Evolutionary conservation across 768 basidiomycete species (phyloP).

Genomic region (Mycena rosella): DNA sequence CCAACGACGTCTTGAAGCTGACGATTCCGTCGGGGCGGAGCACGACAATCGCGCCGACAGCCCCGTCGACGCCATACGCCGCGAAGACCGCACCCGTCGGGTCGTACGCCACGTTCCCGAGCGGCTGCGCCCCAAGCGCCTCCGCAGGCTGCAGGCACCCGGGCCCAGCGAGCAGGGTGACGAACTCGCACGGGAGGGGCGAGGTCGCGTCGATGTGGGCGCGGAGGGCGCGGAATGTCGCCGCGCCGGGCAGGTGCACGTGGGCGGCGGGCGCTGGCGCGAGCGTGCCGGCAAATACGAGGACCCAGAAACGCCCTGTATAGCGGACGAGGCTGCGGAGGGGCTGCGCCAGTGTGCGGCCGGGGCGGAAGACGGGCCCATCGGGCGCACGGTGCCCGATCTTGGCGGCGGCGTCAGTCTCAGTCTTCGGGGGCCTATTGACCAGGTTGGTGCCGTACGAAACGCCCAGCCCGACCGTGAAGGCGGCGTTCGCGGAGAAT

Average conservation of each 20-base stretch:
- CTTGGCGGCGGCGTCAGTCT: neutral
- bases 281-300: neutral
- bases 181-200: slow-evolving; percentile 1
- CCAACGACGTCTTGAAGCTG: slow-evolving; percentile 16
- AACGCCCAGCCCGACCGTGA: neutral
- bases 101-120: slow-evolving; percentile 3
- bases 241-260: neutral
- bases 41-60: slow-evolving; percentile 9
- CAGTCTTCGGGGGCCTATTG: neutral
- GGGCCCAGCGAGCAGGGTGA: slow-evolving; percentile 5
- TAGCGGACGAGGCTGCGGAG: neutral
- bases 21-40: slow-evolving; percentile 20
- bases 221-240: neutral
- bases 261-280: neutral
- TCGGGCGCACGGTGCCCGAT: neutral
- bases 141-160: neutral
- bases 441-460: neutral
- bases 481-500: neutral
- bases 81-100: slow-evolving; percentile 3
- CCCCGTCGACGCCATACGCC: slow-evolving; percentile 1
- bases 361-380: neutral
- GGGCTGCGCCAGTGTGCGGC: neutral
- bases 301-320: neutral
- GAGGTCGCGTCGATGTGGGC: neutral
- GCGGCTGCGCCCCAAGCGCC: neutral